These are phyloP conservation scores for Syzygium aromaticum DNA, from an alignment of 345 rosid genomes.

Conservation along the genomic window DNA sequence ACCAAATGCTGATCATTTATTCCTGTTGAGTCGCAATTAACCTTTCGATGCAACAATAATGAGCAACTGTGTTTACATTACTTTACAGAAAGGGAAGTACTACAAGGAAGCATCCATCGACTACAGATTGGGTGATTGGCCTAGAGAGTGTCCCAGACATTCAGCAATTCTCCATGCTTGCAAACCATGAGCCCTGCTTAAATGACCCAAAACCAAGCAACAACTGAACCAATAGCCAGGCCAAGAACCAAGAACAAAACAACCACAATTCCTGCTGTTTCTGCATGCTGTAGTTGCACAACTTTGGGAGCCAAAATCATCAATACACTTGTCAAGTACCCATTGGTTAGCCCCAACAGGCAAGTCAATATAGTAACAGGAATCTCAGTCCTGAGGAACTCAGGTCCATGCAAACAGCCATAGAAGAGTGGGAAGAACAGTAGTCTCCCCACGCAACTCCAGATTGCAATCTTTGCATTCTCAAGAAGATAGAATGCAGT, in stretches of 20 bases:
- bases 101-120: background rate
- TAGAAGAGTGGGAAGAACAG: slow-evolving; percentile 79
- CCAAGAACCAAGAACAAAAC: slow-evolving; percentile 75
- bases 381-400: slow-evolving; percentile 71
- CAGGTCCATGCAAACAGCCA: slow-evolving; percentile 81
- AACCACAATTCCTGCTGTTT: slow-evolving; percentile 80
- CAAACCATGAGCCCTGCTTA: slow-evolving; percentile 13
- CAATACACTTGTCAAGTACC: slow-evolving; percentile 81
- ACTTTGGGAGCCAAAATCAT: slow-evolving; percentile 78
- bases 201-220: slow-evolving; percentile 87
- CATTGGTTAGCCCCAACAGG: slow-evolving; percentile 74
- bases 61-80: background rate
- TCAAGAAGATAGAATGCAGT: slow-evolving; percentile 55
- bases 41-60: background rate
- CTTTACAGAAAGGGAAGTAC: background rate
- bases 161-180: background rate
- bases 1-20: background rate
- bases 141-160: background rate
- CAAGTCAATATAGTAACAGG: slow-evolving; percentile 74
- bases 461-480: slow-evolving; percentile 60
- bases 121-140: background rate
- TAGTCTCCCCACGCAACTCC: slow-evolving; percentile 61
- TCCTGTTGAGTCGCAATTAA: background rate
- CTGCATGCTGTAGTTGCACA: slow-evolving; percentile 65
- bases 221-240: slow-evolving; percentile 61